Evolutionary conservation across 352 stramenopile genomes (phyloP).

Genomic region (Thalassiosira mediterranea): DNA sequence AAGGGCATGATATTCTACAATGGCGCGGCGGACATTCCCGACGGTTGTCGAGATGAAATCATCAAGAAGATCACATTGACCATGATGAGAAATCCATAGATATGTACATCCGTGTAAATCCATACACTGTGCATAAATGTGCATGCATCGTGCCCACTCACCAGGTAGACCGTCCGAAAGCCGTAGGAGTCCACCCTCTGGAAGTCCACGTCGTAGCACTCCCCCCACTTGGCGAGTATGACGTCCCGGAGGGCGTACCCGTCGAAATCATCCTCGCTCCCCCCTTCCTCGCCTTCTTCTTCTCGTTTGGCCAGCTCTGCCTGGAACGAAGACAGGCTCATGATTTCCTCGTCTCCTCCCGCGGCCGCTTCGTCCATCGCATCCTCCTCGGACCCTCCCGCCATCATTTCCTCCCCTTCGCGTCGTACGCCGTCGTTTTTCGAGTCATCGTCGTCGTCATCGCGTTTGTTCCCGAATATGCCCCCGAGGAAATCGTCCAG

Average conservation of each 20-base stretch:
- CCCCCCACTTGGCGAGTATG: conserved; percentile 63
- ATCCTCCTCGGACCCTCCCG: too few relatives aligned
- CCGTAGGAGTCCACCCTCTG: conserved; percentile 66
- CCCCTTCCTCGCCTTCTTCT: conserved; percentile 7
- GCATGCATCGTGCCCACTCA: conserved; percentile 9
- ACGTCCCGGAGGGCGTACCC: conserved; percentile 67
- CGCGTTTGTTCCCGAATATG: conserved; percentile 21
- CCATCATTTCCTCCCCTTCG: too few relatives aligned
- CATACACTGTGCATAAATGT: not conserved
- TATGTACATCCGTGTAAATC: not conserved
- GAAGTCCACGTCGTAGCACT: conserved; percentile 76
- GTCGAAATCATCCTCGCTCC: conserved; percentile 53
- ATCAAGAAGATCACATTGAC: too few relatives aligned
- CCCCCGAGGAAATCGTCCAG: conserved; percentile 22
- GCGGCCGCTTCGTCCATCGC: too few relatives aligned
- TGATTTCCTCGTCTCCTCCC: conserved; percentile 8
- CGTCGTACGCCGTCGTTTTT: not conserved
- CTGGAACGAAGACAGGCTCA: conserved; percentile 31
- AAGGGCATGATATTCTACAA: conserved; percentile 76
- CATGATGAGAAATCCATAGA: not conserved
- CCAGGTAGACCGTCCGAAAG: conserved; percentile 66
- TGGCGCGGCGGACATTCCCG: too few relatives aligned
- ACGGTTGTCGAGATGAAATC: too few relatives aligned
- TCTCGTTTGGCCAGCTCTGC: conserved; percentile 20
- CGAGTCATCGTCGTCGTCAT: conserved; percentile 7